Evolutionary conservation across 2,329 filamentous ascomycete genomes (phyloP), one percentile per base, ranked within the genome.

Genomic region (Apiospora hydei): DNA sequence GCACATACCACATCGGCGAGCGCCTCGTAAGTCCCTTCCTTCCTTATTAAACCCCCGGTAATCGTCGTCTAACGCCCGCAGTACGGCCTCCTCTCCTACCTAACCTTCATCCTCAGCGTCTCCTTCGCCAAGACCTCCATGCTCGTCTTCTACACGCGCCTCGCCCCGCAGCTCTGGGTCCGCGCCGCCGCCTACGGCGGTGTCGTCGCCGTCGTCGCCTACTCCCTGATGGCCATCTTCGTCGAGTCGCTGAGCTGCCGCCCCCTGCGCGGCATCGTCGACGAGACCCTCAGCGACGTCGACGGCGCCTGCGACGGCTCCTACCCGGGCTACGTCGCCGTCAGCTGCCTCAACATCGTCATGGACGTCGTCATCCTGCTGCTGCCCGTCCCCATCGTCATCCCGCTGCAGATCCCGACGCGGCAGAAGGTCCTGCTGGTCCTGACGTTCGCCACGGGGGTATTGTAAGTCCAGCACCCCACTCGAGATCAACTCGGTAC

Each of bases 51-150:
- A 14, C 3, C n/a, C 47, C 8, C 46, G 18, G 18, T 47, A 4
- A 51, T n/a, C 8, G 10, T 13, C 47, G 10, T 5, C n/a, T 4
- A 13, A 51, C 2, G n/a, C 1, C 8, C n/a, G 69, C n/a, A 75
- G 74, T 75, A 73, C 43, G 74, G 74, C n/a, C 73, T 75, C 16
- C 70, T 74, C 10, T 72, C 74, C 38, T 75, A 75, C 43, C 69
- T 75, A 1, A 67, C 47, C 51, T 75, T 75, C 69, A 75, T 75
- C 43, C 68, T 74, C 1, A 75, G 74, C 70, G 74, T 75, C 53
- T 73, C 73, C 69, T 71, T 75, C 68, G 74, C 74, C 44, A 74
- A 75, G 70, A 71, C 74, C 68, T 75, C 74, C n/a, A 75, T 75
- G 73, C 51, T 74, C 11, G 71, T 72, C 69, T 71, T 75, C 44